Conservation (phyloP, 257 asterid genomes). For the Forsythia suspensa region DNA sequence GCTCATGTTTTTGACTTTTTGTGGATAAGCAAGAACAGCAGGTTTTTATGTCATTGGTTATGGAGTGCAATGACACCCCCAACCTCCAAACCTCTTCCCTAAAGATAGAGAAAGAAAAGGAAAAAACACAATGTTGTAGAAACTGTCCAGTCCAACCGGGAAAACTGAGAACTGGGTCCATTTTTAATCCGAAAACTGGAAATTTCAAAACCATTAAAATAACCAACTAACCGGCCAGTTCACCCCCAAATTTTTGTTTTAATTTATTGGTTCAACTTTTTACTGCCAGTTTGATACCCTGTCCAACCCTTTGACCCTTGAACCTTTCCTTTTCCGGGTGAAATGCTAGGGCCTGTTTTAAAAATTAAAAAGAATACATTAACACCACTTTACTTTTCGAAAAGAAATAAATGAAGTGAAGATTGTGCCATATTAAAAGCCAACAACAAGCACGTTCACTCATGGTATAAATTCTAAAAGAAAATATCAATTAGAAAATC, state of each 20-base stretch:
- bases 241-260: not conserved
- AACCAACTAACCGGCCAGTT: not conserved
- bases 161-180: not conserved
- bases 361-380: not conserved
- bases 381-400: not conserved
- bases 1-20: not conserved
- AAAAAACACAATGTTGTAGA: not conserved
- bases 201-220: not conserved
- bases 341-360: not conserved
- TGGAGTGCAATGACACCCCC: not conserved
- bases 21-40: not conserved
- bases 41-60: not conserved
- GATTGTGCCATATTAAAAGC: not conserved
- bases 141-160: not conserved
- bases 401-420: not conserved
- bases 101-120: not conserved
- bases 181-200: not conserved
- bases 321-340: not conserved
- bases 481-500: not conserved
- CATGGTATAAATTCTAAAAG: not conserved
- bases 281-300: not conserved
- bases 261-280: not conserved
- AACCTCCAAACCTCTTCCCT: not conserved
- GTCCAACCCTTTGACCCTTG: not conserved
- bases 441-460: not conserved